These are phyloP conservation scores for Fusarium vanettenii DNA, from an alignment of 2,329 filamentous ascomycete species.

Conservation along the genomic window DNA sequence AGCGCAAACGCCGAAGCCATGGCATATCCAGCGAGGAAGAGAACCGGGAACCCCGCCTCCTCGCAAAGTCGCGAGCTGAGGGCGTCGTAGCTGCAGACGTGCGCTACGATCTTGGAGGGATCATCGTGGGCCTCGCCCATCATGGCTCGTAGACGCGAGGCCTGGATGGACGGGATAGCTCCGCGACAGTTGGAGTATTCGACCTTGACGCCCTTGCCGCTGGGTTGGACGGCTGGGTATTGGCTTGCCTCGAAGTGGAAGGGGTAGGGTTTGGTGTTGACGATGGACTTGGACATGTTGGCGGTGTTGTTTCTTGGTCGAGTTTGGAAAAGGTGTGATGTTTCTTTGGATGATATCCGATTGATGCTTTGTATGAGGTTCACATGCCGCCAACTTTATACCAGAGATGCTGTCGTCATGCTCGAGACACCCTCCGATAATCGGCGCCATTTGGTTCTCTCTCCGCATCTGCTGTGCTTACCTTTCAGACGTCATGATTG, in stretches of 20 bases:
- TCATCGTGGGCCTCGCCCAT: constrained; percentile 54
- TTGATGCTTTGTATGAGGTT: neutral
- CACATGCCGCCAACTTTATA: constrained; percentile 7
- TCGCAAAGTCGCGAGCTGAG: constrained; percentile 57
- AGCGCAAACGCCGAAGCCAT: constrained; percentile 55
- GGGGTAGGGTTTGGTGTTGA: constrained; percentile 14
- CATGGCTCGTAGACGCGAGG: constrained; percentile 52
- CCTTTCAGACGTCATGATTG: neutral
- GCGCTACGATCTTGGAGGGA: constrained; percentile 57
- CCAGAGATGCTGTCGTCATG: neutral
- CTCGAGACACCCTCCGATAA: neutral
- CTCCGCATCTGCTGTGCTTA: neutral
- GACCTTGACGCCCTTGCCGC: constrained; percentile 9
- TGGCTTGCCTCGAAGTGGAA: constrained; percentile 20
- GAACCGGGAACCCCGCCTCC: constrained; percentile 58
- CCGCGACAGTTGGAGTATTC: constrained; percentile 49
- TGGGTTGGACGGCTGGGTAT: neutral
- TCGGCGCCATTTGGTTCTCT: neutral
- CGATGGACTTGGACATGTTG: constrained; percentile 29
- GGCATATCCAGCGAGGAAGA: constrained; percentile 57
- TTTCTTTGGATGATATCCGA: neutral
- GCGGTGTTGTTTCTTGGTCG: neutral
- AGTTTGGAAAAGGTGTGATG: neutral
- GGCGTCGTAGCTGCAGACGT: constrained; percentile 56
- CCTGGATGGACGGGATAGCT: constrained; percentile 51